A percentile compares a stretch with the other conserved stretches of the same genome.
Evolutionary conservation across 805 yeast species (phyloP).

Genomic region (Saturnispora diversa): DNA sequence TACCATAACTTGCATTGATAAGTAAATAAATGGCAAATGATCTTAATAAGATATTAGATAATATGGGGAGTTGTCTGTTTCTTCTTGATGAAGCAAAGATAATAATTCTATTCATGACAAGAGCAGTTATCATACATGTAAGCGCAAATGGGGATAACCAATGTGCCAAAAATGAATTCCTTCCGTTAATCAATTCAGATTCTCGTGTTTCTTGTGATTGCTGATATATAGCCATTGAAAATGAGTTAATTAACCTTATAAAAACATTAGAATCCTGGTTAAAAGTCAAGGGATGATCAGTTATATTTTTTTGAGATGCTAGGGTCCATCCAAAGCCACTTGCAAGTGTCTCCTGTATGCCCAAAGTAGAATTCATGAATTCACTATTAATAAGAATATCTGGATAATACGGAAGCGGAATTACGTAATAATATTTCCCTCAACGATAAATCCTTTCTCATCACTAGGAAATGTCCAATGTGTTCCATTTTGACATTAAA

Average conservation of each 20-base stretch:
- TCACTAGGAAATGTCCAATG: slow-evolving; percentile 2
- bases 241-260: slow-evolving; percentile 23
- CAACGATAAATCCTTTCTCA: no score
- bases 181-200: slow-evolving; percentile 13
- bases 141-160: slow-evolving; percentile 43
- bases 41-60: slow-evolving; percentile 31
- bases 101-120: slow-evolving; percentile 48
- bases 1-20: slow-evolving; percentile 30
- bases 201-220: slow-evolving; percentile 29
- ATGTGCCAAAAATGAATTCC: slow-evolving; percentile 40
- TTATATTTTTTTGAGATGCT: neutral
- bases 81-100: slow-evolving; percentile 49
- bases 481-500: slow-evolving; percentile 1
- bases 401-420: neutral
- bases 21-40: slow-evolving; percentile 31
- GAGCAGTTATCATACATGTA: slow-evolving; percentile 49
- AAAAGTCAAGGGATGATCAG: neutral
- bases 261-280: slow-evolving; percentile 19
- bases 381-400: neutral
- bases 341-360: neutral
- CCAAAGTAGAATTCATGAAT: neutral
- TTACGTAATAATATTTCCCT: neutral
- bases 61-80: slow-evolving; percentile 29
- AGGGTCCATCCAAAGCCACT: slow-evolving; percentile 4
- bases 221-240: slow-evolving; percentile 29